phyloP scores from a whole-genome alignment of 441 rosid genomes.

The Viola pubescens region DNA sequence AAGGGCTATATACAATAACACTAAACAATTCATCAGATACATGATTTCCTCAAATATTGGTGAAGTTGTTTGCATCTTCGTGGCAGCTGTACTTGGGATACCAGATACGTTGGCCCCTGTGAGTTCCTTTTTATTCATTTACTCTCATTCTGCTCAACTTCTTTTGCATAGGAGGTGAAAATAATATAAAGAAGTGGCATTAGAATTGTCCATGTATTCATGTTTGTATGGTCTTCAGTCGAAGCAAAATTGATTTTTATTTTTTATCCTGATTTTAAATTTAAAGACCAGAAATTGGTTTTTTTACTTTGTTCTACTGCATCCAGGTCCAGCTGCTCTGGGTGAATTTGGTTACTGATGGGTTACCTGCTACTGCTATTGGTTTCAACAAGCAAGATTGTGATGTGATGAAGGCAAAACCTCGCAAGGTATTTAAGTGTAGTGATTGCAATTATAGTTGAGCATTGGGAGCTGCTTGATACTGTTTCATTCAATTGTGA shows the following conservation, averaged over 20 bases:
- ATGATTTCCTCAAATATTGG: slow-evolving; percentile 99
- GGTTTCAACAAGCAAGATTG: slow-evolving; percentile 97
- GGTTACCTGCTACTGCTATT: slow-evolving; percentile 99
- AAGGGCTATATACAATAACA: slow-evolving; percentile 97
- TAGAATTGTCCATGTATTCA: too few species aligned
- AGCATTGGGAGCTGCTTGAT: too few species aligned
- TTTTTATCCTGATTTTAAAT: background rate
- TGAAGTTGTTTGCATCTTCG: slow-evolving; percentile 98
- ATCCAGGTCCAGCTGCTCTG: slow-evolving; percentile 93
- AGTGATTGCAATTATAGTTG: background rate
- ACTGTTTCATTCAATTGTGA: too few species aligned
- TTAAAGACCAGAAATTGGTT: background rate
- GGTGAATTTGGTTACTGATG: slow-evolving; percentile 99
- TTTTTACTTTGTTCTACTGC: slow-evolving; percentile 7
- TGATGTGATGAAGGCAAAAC: slow-evolving; percentile 95
- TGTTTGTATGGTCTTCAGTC: too few species aligned
- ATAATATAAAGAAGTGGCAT: background rate
- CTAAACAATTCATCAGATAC: slow-evolving; percentile 98
- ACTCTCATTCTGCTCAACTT: slow-evolving; percentile 2
- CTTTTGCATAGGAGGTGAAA: background rate
- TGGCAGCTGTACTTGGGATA: slow-evolving; percentile 96
- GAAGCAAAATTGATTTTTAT: too few species aligned
- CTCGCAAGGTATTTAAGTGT: slow-evolving; percentile 69
- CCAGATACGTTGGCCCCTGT: slow-evolving; percentile 99
- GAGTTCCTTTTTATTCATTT: slow-evolving; percentile 36